Conservation (phyloP, 139 green algal species). For the Ulvella scutata region DNA sequence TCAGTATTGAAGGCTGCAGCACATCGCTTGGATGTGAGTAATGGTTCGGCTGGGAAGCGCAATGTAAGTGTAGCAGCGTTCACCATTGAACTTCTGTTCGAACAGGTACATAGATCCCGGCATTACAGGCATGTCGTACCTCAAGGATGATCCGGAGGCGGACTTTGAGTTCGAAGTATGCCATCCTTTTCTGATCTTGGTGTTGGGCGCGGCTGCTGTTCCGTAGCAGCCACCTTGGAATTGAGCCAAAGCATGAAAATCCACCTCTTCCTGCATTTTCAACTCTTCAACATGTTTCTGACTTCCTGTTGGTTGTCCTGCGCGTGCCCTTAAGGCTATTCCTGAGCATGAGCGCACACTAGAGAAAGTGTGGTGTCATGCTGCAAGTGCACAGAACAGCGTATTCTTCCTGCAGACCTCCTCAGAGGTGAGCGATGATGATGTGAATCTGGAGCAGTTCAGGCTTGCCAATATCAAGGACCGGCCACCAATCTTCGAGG, state of each 20-base stretch:
- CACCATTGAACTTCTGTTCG: too few species aligned
- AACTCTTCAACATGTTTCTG: background rate
- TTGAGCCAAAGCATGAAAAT: background rate
- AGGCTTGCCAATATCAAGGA: background rate
- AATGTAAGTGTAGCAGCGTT: too few species aligned
- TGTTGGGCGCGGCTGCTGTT: too few species aligned
- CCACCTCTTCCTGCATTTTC: background rate
- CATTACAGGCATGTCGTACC: background rate
- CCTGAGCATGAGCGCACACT: background rate
- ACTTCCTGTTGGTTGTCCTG: background rate
- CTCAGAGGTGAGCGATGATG: background rate
- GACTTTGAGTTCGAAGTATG: conserved; percentile 3
- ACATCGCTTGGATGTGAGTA: too few species aligned
- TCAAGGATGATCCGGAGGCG: background rate
- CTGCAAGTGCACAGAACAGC: background rate
- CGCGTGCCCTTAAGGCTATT: background rate
- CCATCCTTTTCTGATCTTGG: too few species aligned
- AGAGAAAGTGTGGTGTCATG: background rate
- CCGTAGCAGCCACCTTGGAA: background rate
- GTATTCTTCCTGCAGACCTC: background rate
- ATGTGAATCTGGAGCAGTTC: background rate
- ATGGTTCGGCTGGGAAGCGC: too few species aligned
- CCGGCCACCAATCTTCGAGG: conserved; percentile 51
- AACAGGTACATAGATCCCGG: too few species aligned
- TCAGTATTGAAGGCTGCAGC: too few species aligned